phyloP scores from a whole-genome alignment of 2,329 filamentous ascomycete genomes.

The Penicillium decumbens region DNA sequence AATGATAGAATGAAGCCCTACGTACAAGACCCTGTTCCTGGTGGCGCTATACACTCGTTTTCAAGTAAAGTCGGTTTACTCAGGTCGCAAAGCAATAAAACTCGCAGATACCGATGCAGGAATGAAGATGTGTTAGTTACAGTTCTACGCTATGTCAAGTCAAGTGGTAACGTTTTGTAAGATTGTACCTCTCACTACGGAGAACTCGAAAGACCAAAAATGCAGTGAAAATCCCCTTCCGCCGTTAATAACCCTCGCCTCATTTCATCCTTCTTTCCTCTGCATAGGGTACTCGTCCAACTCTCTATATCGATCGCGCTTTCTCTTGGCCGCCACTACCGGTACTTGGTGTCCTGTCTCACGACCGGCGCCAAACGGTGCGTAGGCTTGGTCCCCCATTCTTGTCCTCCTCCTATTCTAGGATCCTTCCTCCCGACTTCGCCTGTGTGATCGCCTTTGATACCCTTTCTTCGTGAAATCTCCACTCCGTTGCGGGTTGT shows the following conservation, averaged over 20 bases:
- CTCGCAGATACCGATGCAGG: not conserved
- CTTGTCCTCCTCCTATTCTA: slow-evolving; percentile 9
- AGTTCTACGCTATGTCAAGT: too few species aligned
- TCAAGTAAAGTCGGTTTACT: not conserved
- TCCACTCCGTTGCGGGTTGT: not conserved
- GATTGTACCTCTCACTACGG: slow-evolving; percentile 11
- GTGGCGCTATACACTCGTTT: slow-evolving; percentile 9
- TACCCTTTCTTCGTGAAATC: slow-evolving; percentile 2
- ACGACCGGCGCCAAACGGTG: slow-evolving; percentile 46
- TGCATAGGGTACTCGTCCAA: slow-evolving; percentile 27
- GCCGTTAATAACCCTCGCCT: slow-evolving; percentile 22
- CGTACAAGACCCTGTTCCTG: slow-evolving; percentile 8
- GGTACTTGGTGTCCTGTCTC: slow-evolving; percentile 45
- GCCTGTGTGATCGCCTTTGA: not conserved
- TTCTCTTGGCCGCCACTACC: slow-evolving; percentile 43
- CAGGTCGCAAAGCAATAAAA: not conserved
- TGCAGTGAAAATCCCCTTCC: slow-evolving; percentile 23
- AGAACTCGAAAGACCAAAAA: slow-evolving; percentile 10
- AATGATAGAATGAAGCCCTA: slow-evolving; percentile 10
- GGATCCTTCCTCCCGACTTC: not conserved
- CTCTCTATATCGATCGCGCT: slow-evolving; percentile 34
- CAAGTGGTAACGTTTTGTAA: not conserved
- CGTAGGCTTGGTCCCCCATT: slow-evolving; percentile 42
- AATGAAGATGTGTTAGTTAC: not conserved
- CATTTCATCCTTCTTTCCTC: slow-evolving; percentile 13